Evolutionary conservation across 202 grass and related monocot species (phyloP).

Genomic region (Miscanthus sacchariflorus): DNA sequence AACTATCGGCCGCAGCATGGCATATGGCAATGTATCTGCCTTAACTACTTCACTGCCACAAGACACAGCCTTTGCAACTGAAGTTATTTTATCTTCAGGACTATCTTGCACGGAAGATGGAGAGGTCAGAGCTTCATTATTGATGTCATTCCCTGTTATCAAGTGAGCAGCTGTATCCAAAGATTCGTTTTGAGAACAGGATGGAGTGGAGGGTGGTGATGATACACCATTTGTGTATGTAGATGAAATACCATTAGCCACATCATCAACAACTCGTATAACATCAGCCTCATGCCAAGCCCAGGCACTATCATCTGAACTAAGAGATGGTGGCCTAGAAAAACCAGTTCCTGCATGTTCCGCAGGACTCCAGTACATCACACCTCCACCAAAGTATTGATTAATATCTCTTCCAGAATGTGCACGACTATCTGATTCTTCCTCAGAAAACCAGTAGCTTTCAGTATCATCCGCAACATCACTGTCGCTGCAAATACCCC

Average conservation of each 20-base stretch:
- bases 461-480: slow-evolving; percentile 90
- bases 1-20: slow-evolving; percentile 88
- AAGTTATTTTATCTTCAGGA: slow-evolving; percentile 66
- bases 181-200: slow-evolving; percentile 62
- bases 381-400: slow-evolving; percentile 95
- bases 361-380: slow-evolving; percentile 99
- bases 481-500: slow-evolving; percentile 66
- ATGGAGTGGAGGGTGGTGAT: slow-evolving; percentile 65
- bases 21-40: slow-evolving; percentile 86
- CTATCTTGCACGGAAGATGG: slow-evolving; percentile 57
- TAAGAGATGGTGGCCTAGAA: slow-evolving; percentile 84
- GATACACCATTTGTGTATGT: slow-evolving; percentile 67
- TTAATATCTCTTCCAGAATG: slow-evolving; percentile 88
- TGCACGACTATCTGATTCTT: slow-evolving; percentile 74
- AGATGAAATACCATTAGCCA: slow-evolving; percentile 66
- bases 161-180: slow-evolving; percentile 55
- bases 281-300: slow-evolving; percentile 98
- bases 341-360: slow-evolving; percentile 84
- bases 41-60: slow-evolving; percentile 74
- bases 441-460: slow-evolving; percentile 96
- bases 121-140: slow-evolving; percentile 50
- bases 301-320: slow-evolving; percentile 98
- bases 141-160: slow-evolving; percentile 58
- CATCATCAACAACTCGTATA: slow-evolving; percentile 86
- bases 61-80: slow-evolving; percentile 51